Percentiles rank a stretch among this genome's conserved stretches.
These are phyloP conservation scores for Rosa rugosa DNA, from an alignment of 306 rosid genomes.

Conservation along the genomic window DNA sequence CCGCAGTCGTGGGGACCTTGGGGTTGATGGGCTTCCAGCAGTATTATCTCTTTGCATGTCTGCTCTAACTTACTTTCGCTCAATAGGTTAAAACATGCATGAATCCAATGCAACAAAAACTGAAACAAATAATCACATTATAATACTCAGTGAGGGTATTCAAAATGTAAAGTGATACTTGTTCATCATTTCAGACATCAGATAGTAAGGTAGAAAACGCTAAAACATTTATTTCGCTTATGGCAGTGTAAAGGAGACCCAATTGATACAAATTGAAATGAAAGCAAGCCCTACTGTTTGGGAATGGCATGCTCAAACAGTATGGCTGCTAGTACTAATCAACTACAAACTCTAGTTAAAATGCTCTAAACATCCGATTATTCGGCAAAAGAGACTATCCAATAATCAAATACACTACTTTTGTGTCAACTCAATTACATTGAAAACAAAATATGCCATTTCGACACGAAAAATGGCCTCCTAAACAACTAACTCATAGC, in stretches of 20 bases:
- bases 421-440: not conserved
- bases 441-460: not conserved
- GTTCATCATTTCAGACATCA: not conserved
- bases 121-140: constrained; percentile 35
- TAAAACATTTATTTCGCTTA: not conserved
- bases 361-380: not conserved
- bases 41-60: constrained; percentile 62
- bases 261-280: not conserved
- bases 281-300: not conserved
- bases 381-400: not conserved
- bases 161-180: not conserved
- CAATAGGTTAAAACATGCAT: constrained; percentile 29
- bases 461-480: not conserved
- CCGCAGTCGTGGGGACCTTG: constrained; percentile 48
- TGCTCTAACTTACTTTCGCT: constrained; percentile 36
- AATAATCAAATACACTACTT: not conserved
- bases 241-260: not conserved
- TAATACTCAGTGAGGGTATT: not conserved
- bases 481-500: not conserved
- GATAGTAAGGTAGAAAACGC: not conserved
- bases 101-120: constrained; percentile 35
- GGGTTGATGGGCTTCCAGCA: constrained; percentile 31
- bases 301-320: not conserved
- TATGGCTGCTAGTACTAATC: not conserved
- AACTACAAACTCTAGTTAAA: not conserved